A percentile compares a stretch with the other conserved stretches of the same genome.
phyloP scores from a whole-genome alignment of 257 asterid species.

The Solanum pimpinellifolium region DNA sequence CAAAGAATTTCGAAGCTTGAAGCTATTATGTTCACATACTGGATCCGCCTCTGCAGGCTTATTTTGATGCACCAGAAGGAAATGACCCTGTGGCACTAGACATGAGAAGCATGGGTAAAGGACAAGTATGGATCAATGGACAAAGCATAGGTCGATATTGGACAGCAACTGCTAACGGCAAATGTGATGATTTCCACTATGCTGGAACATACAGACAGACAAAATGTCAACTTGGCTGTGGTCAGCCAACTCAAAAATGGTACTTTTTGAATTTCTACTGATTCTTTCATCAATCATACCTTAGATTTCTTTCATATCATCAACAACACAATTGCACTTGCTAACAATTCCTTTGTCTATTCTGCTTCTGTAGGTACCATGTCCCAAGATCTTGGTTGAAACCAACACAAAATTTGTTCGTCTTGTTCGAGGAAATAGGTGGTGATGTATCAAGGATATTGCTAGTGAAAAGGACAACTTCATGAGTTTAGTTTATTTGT shows the following conservation, averaged over 20 bases:
- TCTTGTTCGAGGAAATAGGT: constrained; percentile 50
- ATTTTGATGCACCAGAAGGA: constrained; percentile 56
- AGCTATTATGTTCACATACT: neutral
- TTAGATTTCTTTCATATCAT: neutral
- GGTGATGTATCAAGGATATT: constrained; percentile 49
- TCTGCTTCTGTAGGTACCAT: constrained; percentile 45
- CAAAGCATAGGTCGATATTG: constrained; percentile 71
- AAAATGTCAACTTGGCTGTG: constrained; percentile 57
- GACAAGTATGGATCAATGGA: constrained; percentile 79
- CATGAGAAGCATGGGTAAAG: constrained; percentile 73
- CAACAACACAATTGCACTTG: neutral
- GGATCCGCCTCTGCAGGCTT: constrained; percentile 20
- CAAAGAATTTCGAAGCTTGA: neutral
- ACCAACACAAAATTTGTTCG: constrained; percentile 38
- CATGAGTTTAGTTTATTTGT: neutral
- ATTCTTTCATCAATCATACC: neutral
- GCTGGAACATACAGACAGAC: constrained; percentile 34
- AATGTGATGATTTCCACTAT: constrained; percentile 43
- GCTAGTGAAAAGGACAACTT: constrained; percentile 23
- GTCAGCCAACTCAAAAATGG: constrained; percentile 64
- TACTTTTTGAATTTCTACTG: constrained; percentile 1
- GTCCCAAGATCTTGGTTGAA: constrained; percentile 72
- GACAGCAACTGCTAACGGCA: constrained; percentile 41
- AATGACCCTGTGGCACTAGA: constrained; percentile 62
- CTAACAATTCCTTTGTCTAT: neutral